Evolutionary conservation across 1,139 yeast genomes (phyloP).

Genomic region (Candida labiduridarum): DNA sequence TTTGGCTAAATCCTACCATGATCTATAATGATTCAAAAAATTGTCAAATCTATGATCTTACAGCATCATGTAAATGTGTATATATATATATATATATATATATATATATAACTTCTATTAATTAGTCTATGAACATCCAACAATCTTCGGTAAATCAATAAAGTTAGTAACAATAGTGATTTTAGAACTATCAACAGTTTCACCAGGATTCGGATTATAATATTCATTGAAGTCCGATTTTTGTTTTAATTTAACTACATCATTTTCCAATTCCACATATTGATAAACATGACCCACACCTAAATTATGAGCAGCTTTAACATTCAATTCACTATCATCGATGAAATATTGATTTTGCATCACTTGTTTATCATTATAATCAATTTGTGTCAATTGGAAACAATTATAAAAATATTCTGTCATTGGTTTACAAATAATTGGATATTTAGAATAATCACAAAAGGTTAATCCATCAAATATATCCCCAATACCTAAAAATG

Average conservation of each 20-base stretch:
- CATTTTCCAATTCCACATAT: conserved; percentile 55
- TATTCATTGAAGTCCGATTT: conserved; percentile 36
- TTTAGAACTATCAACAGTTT: neutral
- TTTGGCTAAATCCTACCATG: too few species aligned
- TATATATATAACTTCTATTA: neutral
- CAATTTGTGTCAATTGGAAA: conserved; percentile 62
- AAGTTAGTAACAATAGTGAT: neutral
- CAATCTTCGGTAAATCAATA: neutral
- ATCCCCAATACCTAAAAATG: conserved; percentile 83
- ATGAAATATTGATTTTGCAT: conserved; percentile 55
- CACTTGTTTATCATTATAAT: conserved; percentile 41
- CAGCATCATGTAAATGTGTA: neutral
- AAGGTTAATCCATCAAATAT: conserved; percentile 90
- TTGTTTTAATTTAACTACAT: conserved; percentile 31
- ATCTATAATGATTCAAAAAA: too few species aligned
- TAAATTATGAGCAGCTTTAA: conserved; percentile 53
- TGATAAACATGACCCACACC: conserved; percentile 61
- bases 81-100: neutral
- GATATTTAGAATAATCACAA: conserved; percentile 75
- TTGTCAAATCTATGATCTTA: too few species aligned
- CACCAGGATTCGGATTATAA: conserved; percentile 26
- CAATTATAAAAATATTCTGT: conserved; percentile 53
- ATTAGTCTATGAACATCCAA: conserved; percentile 3
- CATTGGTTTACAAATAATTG: conserved; percentile 89
- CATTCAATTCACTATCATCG: conserved; percentile 79